phyloP scores from a whole-genome alignment of 2,329 filamentous ascomycete genomes.

The Lojkania enalia region DNA sequence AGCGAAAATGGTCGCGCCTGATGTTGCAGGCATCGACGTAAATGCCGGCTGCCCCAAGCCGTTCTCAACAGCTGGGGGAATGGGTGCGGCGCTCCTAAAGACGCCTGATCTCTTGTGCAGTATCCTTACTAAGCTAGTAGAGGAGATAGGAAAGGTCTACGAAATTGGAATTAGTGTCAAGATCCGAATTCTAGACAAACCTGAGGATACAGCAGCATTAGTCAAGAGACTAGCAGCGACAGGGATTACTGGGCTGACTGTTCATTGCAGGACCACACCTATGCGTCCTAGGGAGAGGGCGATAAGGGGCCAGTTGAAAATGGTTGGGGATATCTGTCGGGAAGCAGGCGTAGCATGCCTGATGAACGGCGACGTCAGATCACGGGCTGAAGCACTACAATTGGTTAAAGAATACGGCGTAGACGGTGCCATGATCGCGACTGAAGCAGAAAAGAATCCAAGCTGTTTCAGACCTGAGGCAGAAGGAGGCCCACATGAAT shows the following conservation, averaged over 20 bases:
- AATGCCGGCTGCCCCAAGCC: conserved; percentile 99
- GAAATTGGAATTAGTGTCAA: conserved; percentile 96
- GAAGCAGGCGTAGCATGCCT: conserved; percentile 87
- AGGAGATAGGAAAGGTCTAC: conserved; percentile 73
- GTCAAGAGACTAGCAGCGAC: conserved; percentile 80
- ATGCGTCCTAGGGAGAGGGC: conserved; percentile 91
- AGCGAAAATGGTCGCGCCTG: conserved; percentile 77
- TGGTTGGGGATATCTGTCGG: conserved; percentile 79
- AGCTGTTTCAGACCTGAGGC: conserved; percentile 76
- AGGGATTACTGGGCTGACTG: conserved; percentile 87
- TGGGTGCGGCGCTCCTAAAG: conserved; percentile 88
- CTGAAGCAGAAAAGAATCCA: conserved; percentile 85
- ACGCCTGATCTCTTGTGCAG: conserved; percentile 81
- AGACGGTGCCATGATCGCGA: conserved; percentile 97
- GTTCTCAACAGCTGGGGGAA: conserved; percentile 89
- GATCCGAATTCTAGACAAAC: conserved; percentile 81
- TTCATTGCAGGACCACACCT: conserved; percentile 93
- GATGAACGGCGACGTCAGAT: conserved; percentile 91
- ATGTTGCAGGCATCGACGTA: conserved; percentile 93
- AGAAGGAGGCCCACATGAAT: conserved; percentile 63
- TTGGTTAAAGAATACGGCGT: conserved; percentile 80
- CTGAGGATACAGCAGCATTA: conserved; percentile 73
- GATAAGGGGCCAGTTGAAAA: conserved; percentile 80
- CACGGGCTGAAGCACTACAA: conserved; percentile 69
- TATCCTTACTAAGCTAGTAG: conserved; percentile 82